Evolutionary conservation across 2,329 filamentous ascomycete species (phyloP).

Genomic region (Cladosporium oxysporum): DNA sequence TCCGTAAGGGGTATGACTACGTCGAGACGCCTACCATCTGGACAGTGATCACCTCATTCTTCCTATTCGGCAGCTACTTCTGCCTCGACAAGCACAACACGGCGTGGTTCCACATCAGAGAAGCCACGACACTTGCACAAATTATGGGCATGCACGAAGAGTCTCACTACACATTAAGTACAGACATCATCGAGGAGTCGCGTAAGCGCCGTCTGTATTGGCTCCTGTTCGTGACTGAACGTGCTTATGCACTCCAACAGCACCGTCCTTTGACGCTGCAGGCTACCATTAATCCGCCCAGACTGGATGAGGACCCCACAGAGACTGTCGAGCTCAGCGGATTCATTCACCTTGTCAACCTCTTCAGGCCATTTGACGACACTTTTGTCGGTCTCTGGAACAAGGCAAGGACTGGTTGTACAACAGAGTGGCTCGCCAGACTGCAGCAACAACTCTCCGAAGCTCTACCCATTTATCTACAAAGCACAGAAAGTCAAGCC

Average conservation of each 20-base stretch:
- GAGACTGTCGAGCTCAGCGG: constrained; percentile 59
- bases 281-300: constrained; percentile 59
- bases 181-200: constrained; percentile 53
- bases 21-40: constrained; percentile 56
- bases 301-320: constrained; percentile 51
- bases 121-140: constrained; percentile 62
- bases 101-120: constrained; percentile 63
- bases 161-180: constrained; percentile 51
- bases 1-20: constrained; percentile 59
- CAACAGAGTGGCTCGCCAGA: constrained; percentile 48
- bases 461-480: constrained; percentile 57
- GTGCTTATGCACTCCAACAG: constrained; percentile 64
- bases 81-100: constrained; percentile 63
- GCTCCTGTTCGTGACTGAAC: constrained; percentile 64
- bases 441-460: constrained; percentile 55
- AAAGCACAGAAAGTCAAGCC: constrained; percentile 65
- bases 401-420: constrained; percentile 52
- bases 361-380: constrained; percentile 65
- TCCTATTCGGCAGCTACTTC: constrained; percentile 62
- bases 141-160: constrained; percentile 62
- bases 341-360: constrained; percentile 61
- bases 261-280: constrained; percentile 64
- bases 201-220: constrained; percentile 61
- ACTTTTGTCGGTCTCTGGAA: constrained; percentile 67
- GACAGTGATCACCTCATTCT: constrained; percentile 64